A percentile compares a stretch with the other conserved stretches of the same genome.
Evolutionary conservation across 2,329 filamentous ascomycete genomes (phyloP).

Genomic region (Epichloe sibirici): DNA sequence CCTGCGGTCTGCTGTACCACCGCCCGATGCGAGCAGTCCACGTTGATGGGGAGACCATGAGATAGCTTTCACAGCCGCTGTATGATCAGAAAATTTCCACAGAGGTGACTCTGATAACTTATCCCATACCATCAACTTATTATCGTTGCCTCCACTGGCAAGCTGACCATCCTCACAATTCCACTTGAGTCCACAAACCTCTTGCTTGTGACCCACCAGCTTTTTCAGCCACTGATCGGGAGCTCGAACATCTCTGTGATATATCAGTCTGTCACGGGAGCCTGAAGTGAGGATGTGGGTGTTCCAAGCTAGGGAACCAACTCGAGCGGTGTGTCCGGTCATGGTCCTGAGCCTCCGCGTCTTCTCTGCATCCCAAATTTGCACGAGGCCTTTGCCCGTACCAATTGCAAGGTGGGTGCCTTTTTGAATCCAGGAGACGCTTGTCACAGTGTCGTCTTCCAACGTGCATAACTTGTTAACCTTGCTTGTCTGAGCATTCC

Average conservation of each 20-base stretch:
- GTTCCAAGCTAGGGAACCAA: constrained; percentile 94
- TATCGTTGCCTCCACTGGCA: constrained; percentile 93
- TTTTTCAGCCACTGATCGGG: constrained; percentile 83
- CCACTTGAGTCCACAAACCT: constrained; percentile 94
- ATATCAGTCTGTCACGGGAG: constrained; percentile 84
- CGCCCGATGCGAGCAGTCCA: constrained; percentile 85
- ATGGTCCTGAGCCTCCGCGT: constrained; percentile 80
- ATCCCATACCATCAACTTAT: constrained; percentile 98
- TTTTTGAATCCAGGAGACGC: constrained; percentile 96
- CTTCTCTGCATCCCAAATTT: constrained; percentile 94
- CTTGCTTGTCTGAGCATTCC: constrained; percentile 83
- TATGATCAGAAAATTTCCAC: constrained; percentile 91
- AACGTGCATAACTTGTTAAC: constrained; percentile 92
- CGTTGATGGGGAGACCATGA: constrained; percentile 96
- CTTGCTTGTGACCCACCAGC: constrained; percentile 90
- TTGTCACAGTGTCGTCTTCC: constrained; percentile 87
- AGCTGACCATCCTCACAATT: constrained; percentile 93
- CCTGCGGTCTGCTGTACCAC: constrained; percentile 86
- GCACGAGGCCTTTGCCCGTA: constrained; percentile 85
- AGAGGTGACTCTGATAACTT: constrained; percentile 84
- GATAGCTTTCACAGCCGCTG: constrained; percentile 92
- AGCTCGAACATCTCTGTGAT: constrained; percentile 87
- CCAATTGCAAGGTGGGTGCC: constrained; percentile 93
- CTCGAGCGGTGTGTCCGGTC: constrained; percentile 88
- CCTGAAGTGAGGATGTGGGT: constrained; percentile 94